These are phyloP conservation scores for Athelia psychrophila DNA, from an alignment of 1,284 basidiomycete species.

Conservation along the genomic window DNA sequence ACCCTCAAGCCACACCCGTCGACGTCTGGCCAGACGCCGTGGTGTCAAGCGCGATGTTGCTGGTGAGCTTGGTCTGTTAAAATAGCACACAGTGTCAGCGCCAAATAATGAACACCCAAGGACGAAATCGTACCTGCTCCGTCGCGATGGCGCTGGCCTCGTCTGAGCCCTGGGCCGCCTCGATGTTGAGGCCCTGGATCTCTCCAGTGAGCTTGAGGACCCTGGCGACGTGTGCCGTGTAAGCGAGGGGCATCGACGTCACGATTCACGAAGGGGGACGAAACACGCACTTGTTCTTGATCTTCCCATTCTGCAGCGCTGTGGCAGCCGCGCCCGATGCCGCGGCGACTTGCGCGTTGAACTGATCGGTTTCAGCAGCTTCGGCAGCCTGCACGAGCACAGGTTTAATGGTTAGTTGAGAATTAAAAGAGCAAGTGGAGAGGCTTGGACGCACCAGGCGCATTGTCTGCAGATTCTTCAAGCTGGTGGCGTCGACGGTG, in stretches of 20 bases:
- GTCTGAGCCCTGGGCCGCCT: conserved; percentile 13
- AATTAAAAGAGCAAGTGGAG: background rate
- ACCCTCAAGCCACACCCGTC: too few species aligned
- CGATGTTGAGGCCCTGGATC: conserved; percentile 37
- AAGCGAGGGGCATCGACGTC: too few species aligned
- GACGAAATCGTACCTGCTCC: too few species aligned
- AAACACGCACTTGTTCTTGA: conserved; percentile 38
- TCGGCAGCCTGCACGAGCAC: conserved; percentile 34
- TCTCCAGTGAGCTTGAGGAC: conserved; percentile 46
- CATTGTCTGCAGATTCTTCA: conserved; percentile 39
- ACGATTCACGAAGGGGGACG: too few species aligned
- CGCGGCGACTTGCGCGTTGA: conserved; percentile 41
- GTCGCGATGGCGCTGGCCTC: too few species aligned
- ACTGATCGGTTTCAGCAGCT: conserved; percentile 38
- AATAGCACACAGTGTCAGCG: too few species aligned
- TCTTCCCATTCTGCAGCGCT: conserved; percentile 43
- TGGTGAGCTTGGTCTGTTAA: too few species aligned
- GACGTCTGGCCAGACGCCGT: too few species aligned
- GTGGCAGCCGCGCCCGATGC: conserved; percentile 33
- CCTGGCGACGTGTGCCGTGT: conserved; percentile 3
- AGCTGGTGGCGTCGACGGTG: conserved; percentile 18
- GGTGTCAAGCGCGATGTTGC: too few species aligned
- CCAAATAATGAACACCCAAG: too few species aligned
- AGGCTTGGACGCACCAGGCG: conserved; percentile 20
- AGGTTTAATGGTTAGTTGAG: background rate